phyloP scores from a whole-genome alignment of 1,284 basidiomycete species.

The Leucoagaricus sp. region DNA sequence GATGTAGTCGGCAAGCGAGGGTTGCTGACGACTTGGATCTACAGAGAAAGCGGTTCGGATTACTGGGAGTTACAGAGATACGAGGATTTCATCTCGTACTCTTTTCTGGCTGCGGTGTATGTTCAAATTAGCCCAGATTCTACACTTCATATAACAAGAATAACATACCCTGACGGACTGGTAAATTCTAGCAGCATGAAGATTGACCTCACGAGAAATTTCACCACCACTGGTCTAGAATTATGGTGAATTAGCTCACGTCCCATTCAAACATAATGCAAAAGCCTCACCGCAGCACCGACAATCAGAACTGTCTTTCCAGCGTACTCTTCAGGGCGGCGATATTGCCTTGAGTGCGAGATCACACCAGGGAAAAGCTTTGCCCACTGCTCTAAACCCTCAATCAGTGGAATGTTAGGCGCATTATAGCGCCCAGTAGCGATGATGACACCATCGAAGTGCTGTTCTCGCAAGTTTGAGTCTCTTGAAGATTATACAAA shows the following conservation, averaged over 20 bases:
- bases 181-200: constrained; percentile 34
- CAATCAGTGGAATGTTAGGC: constrained; percentile 42
- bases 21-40: not conserved
- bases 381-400: constrained; percentile 39
- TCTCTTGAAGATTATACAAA: too few species aligned
- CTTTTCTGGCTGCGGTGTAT: not conserved
- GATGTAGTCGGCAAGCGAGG: constrained; percentile 16
- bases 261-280: not conserved
- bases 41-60: not conserved
- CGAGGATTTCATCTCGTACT: not conserved
- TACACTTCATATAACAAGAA: not conserved
- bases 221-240: constrained; percentile 43
- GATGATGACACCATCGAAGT: constrained; percentile 48
- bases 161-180: constrained; percentile 34
- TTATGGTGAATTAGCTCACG: not conserved
- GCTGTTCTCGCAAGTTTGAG: too few species aligned
- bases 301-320: constrained; percentile 48
- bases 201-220: constrained; percentile 39
- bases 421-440: constrained; percentile 49
- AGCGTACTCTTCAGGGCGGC: constrained; percentile 38
- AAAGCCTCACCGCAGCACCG: constrained; percentile 38
- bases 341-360: constrained; percentile 47
- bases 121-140: not conserved
- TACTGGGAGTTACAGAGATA: not conserved
- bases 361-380: constrained; percentile 35